phyloP scores from a whole-genome alignment of 2,329 filamentous ascomycete species.

The Cytospora piceicola region DNA sequence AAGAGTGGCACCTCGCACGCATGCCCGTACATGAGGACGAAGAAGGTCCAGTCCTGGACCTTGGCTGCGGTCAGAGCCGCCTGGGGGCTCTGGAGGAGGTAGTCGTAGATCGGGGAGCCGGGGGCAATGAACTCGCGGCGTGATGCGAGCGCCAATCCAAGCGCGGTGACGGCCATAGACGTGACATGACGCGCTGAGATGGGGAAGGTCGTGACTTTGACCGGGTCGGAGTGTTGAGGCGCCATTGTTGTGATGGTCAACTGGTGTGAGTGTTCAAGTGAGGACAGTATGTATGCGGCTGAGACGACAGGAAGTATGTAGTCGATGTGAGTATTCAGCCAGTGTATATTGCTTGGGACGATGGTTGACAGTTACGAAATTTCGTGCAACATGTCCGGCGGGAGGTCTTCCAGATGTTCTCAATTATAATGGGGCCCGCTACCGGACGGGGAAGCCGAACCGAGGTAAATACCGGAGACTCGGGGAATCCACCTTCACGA shows the following conservation, averaged over 20 bases:
- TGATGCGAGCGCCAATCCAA: conserved; percentile 8
- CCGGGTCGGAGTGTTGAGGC: conserved; percentile 7
- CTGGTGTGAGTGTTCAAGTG: not conserved
- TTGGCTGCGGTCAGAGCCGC: conserved; percentile 6
- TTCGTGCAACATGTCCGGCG: too few species aligned
- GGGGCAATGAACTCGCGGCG: conserved; percentile 23
- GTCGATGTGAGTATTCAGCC: too few species aligned
- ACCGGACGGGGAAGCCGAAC: too few species aligned
- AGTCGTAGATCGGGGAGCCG: conserved; percentile 17
- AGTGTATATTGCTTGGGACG: too few species aligned
- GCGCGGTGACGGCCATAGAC: conserved; percentile 5
- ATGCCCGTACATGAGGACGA: not conserved
- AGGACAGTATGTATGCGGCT: too few species aligned
- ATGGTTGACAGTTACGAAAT: too few species aligned
- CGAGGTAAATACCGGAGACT: too few species aligned
- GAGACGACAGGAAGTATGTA: too few species aligned
- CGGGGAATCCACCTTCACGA: too few species aligned
- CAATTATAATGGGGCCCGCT: too few species aligned
- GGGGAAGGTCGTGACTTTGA: conserved; percentile 26
- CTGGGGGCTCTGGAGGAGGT: conserved; percentile 14
- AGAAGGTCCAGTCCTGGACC: conserved; percentile 14
- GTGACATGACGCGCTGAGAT: conserved; percentile 12
- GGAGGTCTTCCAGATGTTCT: too few species aligned
- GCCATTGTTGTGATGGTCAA: conserved; percentile 9
- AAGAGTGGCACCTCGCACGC: conserved; percentile 23